Evolutionary conservation across 1,139 yeast species (phyloP).

Genomic region (Debaryomyces sp.): DNA sequence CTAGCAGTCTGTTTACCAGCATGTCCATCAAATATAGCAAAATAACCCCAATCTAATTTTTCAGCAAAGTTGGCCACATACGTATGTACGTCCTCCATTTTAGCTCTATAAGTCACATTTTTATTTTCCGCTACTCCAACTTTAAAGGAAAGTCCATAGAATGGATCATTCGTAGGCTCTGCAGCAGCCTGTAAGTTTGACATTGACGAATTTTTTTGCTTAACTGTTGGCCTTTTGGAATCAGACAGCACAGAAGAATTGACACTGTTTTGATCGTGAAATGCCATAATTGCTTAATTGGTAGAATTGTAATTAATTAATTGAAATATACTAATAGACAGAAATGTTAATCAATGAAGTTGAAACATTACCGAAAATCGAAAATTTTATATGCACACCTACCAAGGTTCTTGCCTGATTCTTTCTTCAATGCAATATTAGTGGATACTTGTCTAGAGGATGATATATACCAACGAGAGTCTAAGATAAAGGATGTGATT

Average conservation of each 20-base stretch:
- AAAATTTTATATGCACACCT: constrained; percentile 1
- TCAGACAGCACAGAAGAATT: constrained; percentile 1
- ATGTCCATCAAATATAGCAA: constrained; percentile 97
- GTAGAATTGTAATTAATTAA: neutral
- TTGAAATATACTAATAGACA: neutral
- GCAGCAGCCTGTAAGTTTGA: neutral
- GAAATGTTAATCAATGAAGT: neutral
- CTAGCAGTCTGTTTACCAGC: constrained; percentile 94
- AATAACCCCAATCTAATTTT: constrained; percentile 89
- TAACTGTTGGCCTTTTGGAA: neutral
- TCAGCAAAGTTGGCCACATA: constrained; percentile 92
- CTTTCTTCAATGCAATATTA: too few species aligned
- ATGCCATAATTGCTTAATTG: neutral
- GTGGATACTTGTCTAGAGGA: too few species aligned
- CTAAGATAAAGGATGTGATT: too few species aligned
- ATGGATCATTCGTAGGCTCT: constrained; percentile 32
- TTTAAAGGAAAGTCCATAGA: constrained; percentile 59
- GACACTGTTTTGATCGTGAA: neutral
- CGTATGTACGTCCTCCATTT: constrained; percentile 97
- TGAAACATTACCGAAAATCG: constrained; percentile 3
- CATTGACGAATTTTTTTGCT: neutral
- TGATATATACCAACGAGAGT: too few species aligned
- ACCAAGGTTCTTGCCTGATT: neutral
- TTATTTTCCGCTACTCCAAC: constrained; percentile 93
- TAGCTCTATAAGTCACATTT: constrained; percentile 75